Evolutionary conservation across 176 grass and related monocot species (phyloP).

Genomic region (Areca catechu): DNA sequence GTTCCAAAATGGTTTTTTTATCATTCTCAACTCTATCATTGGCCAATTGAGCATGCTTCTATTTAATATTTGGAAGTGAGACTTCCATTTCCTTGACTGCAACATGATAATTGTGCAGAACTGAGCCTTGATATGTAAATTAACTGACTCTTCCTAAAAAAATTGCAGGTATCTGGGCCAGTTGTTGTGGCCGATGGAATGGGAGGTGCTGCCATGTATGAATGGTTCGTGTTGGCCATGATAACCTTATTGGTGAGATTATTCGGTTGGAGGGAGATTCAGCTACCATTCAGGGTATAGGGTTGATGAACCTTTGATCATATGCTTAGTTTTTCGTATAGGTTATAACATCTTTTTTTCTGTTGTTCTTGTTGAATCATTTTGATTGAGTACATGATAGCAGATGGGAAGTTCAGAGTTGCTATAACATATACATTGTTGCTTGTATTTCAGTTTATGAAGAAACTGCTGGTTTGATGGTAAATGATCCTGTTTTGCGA

Average conservation of each 20-base stretch:
- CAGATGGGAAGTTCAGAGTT: too few species aligned
- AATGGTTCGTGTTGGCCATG: conserved; percentile 43
- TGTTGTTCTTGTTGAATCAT: background rate
- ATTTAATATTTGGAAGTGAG: too few species aligned
- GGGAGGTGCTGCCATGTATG: conserved; percentile 53
- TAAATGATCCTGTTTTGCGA: conserved; percentile 54
- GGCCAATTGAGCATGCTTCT: too few species aligned
- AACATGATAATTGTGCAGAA: background rate
- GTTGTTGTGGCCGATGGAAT: conserved; percentile 83
- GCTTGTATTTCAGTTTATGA: conserved; percentile 37
- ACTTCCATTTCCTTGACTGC: background rate
- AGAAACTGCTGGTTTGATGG: conserved; percentile 58
- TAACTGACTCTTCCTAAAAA: background rate
- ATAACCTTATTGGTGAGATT: conserved; percentile 50
- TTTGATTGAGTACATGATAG: background rate
- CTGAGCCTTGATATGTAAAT: background rate
- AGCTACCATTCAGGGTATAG: conserved; percentile 19
- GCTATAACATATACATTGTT: background rate
- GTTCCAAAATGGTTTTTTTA: too few species aligned
- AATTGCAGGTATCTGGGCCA: conserved; percentile 63
- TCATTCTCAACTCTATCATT: too few species aligned
- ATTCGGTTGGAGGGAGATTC: conserved; percentile 52
- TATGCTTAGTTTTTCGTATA: background rate
- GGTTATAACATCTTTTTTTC: background rate
- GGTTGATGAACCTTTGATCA: background rate